Base-by-base conservation (phyloP, 2,329 filamentous ascomycete species). In the Biscogniauxia mediterranea region DNA sequence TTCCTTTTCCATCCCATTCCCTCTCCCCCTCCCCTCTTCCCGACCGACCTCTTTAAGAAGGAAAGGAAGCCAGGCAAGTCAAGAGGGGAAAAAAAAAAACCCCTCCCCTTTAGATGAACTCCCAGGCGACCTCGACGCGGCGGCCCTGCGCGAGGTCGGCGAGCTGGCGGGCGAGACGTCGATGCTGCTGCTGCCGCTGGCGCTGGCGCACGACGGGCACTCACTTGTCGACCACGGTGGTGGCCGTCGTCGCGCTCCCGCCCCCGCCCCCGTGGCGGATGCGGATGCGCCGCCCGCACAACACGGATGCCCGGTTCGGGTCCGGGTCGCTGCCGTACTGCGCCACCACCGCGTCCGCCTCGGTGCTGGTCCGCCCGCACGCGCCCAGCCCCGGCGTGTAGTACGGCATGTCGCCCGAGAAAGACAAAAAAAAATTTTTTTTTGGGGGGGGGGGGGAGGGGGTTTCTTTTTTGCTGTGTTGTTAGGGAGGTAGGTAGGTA, bases 271-370 rank as follows among this genome's bases (percentile, higher is more conserved):
- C n/a, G n/a, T 66, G 62, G 52, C 59, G 61, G 68, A 71, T 66
- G 25, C 52, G 63, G 60, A 71, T 70, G 52, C 60, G 53, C 49
- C 59, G 61, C 5, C 68, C 68, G 60, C 69, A 70, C 66, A 66
- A 63, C 28, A 57, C 59, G n/a, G n/a, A n/a, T 13, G 65, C 65
- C 19, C 64, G 62, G 63, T 66, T 66, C 58, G 65, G 63, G 67
- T 70, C 69, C 58, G 67, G 62, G 66, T 63, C 64, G 59, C 58
- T 20, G n/a, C 66, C 66, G 61, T 67, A 70, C 56, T 70, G 60
- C 5, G 58, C 53, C 0, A 63, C 58, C 1, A 68, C 69, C 3
- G 68, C 68, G 59, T 67, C 63, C 4, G 13, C 5, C 9, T 56
- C 62, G 6, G 5, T 60, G 65, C 66, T 66, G 9, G 46, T 42